These are phyloP conservation scores for Boletus semigastroideus DNA, from an alignment of 1,284 basidiomycete species.

Conservation along the genomic window DNA sequence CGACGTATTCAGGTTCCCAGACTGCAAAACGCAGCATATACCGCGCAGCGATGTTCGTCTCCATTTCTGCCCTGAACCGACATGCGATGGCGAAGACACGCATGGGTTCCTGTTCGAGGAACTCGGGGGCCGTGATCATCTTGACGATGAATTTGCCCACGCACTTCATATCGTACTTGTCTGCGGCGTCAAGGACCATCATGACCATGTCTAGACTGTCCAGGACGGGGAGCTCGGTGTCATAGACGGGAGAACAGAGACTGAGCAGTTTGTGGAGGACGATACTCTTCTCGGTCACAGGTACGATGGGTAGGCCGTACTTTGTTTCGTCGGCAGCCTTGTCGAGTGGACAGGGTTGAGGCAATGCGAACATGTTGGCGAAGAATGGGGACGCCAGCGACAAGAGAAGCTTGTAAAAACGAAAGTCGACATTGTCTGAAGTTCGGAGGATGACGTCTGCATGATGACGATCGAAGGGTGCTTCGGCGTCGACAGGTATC, in stretches of 20 bases:
- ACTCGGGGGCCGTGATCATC: conserved; percentile 37
- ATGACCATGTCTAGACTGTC: conserved; percentile 34
- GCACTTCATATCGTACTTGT: conserved; percentile 39
- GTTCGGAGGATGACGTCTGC: conserved; percentile 43
- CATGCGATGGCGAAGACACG: conserved; percentile 54
- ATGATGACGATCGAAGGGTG: conserved; percentile 32
- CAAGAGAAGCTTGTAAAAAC: conserved; percentile 39
- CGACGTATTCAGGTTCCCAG: conserved; percentile 35
- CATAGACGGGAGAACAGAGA: conserved; percentile 34
- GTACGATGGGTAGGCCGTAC: conserved; percentile 32
- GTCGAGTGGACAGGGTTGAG: conserved; percentile 33
- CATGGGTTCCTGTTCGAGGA: conserved; percentile 46
- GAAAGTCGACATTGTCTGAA: conserved; percentile 40
- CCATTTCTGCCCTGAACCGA: conserved; percentile 42
- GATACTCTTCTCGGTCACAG: conserved; percentile 31
- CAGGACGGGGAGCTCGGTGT: conserved; percentile 26
- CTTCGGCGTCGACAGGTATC: conserved; percentile 26
- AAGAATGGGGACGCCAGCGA: conserved; percentile 42
- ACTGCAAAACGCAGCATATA: conserved; percentile 43
- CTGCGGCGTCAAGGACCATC: conserved; percentile 35
- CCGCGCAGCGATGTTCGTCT: conserved; percentile 44
- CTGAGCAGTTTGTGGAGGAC: conserved; percentile 30
- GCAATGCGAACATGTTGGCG: conserved; percentile 40
- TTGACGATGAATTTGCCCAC: conserved; percentile 36
- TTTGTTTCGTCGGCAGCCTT: conserved; percentile 31